Base-by-base conservation (phyloP, 1,284 basidiomycete genomes). In the Malassezia cuniculi region DNA sequence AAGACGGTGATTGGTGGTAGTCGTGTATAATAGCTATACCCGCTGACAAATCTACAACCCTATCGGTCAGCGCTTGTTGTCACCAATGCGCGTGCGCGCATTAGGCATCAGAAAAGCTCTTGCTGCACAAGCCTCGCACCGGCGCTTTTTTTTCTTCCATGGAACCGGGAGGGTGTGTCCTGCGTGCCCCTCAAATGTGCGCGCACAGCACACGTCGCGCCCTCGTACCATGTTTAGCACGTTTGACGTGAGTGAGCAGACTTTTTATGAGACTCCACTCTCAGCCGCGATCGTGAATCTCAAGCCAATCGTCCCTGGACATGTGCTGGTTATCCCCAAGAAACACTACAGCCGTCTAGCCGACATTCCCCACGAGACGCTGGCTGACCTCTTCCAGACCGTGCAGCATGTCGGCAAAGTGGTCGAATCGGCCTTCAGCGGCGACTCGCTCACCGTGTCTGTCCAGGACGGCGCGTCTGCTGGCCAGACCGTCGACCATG, bases 291-390 rank as follows among this genome's bases (percentile, higher is more conserved):
- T 66, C 27, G 64, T 66, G 27, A 66, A 66, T 42, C 50, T 66
- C 15, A 63, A 63, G 39, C 64, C 64, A 15, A 55, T 66, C 19
- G 61, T 60, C 0, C 60, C 60, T 0, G 59, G 61, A 1, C 64
- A 62, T 36, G 55, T 63, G 2, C 36, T 66, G 19, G 56, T 66
- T 19, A 56, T 65, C 18, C 60, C 64, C 3, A 47, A 50, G 10
- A 41, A 21, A 6, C 46, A 43, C 12, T 58, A 55, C 25, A 37
- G 50, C 31, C 41, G 60, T 8, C 47, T 65, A 3, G 40, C 39
- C 0, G 52, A 65, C 27, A 35, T 59, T 2, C 51, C 54, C 8
- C 27, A 35, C 11, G 31, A 46, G 2, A 44, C 52, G 35, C 34
- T 61, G 2, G 41, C 38, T 5, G 40, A 42, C 3, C 36, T 66